Percentiles rank a stretch among this genome's conserved stretches.
phyloP scores from a whole-genome alignment of 2,329 filamentous ascomycete species.

The Gaeumannomyces tritici region DNA sequence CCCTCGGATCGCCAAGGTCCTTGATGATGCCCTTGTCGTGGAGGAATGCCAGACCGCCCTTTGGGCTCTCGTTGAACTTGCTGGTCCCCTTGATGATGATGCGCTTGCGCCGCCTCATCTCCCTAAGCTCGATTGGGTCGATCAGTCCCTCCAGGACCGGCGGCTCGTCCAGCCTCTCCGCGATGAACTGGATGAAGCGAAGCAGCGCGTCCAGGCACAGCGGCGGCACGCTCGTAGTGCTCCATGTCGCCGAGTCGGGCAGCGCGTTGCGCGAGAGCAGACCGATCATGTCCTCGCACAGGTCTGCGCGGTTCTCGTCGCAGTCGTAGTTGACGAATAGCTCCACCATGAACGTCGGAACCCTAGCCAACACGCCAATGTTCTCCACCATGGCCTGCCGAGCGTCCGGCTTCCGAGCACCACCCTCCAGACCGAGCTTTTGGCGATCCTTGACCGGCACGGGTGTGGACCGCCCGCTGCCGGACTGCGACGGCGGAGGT shows the following conservation, averaged over 20 bases:
- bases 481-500: slow-evolving; percentile 55
- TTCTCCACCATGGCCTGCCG: slow-evolving; percentile 98
- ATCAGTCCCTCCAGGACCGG: slow-evolving; percentile 57
- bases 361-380: slow-evolving; percentile 80
- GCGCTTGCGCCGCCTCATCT: slow-evolving; percentile 72
- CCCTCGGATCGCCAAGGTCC: slow-evolving; percentile 61
- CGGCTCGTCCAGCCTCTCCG: slow-evolving; percentile 70
- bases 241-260: slow-evolving; percentile 96
- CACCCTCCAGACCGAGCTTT: slow-evolving; percentile 85
- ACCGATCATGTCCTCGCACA: slow-evolving; percentile 93
- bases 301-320: slow-evolving; percentile 78
- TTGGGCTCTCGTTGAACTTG: slow-evolving; percentile 94
- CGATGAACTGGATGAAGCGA: slow-evolving; percentile 84
- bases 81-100: slow-evolving; percentile 78
- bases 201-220: slow-evolving; percentile 87
- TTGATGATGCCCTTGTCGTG: slow-evolving; percentile 79
- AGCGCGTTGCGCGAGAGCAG: slow-evolving; percentile 88
- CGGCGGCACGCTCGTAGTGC: slow-evolving; percentile 93
- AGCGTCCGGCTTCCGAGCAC: slow-evolving; percentile 84
- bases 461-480: slow-evolving; percentile 77
- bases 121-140: slow-evolving; percentile 52
- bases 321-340: slow-evolving; percentile 98
- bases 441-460: slow-evolving; percentile 88
- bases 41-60: slow-evolving; percentile 77
- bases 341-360: slow-evolving; percentile 91